phyloP scores from a whole-genome alignment of 2,329 filamentous ascomycete genomes.

The Pseudonectria buxi region DNA sequence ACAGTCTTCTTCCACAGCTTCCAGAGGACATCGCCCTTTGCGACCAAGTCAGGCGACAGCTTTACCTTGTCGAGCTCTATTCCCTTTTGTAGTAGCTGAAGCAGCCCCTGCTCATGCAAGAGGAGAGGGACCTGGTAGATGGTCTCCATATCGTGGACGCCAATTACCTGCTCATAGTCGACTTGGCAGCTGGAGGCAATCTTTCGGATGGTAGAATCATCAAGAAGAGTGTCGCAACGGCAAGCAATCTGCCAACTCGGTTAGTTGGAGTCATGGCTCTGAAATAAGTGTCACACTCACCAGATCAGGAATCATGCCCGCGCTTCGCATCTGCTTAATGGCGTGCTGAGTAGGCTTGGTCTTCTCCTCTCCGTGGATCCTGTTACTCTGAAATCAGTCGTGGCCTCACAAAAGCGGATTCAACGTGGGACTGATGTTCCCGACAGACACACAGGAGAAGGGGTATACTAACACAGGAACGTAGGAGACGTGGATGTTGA shows the following conservation, averaged over 20 bases:
- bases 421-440: not conserved
- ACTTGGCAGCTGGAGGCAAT: slow-evolving; percentile 88
- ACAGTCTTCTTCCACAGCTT: slow-evolving; percentile 69
- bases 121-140: slow-evolving; percentile 96
- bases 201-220: slow-evolving; percentile 70
- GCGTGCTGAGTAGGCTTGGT: slow-evolving; percentile 95
- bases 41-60: slow-evolving; percentile 46
- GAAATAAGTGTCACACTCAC: slow-evolving; percentile 32
- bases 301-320: slow-evolving; percentile 66
- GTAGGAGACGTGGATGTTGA: slow-evolving; percentile 84
- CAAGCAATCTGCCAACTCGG: slow-evolving; percentile 66
- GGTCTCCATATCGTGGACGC: slow-evolving; percentile 81
- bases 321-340: slow-evolving; percentile 75
- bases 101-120: slow-evolving; percentile 72
- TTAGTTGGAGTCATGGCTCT: slow-evolving; percentile 1
- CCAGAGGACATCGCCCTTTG: slow-evolving; percentile 67
- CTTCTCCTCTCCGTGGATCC: slow-evolving; percentile 65
- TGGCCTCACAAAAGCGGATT: not conserved
- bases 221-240: slow-evolving; percentile 73
- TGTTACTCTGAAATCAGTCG: slow-evolving; percentile 12
- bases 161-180: slow-evolving; percentile 75
- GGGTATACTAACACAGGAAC: slow-evolving; percentile 54
- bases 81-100: slow-evolving; percentile 57
- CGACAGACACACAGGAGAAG: not conserved
- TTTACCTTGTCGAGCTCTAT: slow-evolving; percentile 56